Evolutionary conservation across 345 rosid species (phyloP), one percentile per base, ranked within the genome.

Genomic region (Lepidium africanum): DNA sequence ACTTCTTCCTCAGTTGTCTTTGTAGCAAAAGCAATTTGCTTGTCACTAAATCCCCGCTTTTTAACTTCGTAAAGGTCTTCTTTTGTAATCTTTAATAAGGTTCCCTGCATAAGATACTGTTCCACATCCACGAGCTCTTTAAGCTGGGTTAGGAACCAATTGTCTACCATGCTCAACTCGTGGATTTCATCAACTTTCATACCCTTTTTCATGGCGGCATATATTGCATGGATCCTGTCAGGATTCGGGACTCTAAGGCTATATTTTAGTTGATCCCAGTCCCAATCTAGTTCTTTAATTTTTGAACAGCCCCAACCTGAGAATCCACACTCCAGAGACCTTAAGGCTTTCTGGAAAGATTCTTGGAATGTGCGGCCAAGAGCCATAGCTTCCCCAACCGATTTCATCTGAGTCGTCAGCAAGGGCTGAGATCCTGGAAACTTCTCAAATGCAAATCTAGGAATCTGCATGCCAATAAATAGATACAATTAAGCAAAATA

Each of bases 201-300:
- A 67, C 97, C 96, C 81, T 83, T 91, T 76, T 87, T 89, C 99
- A 94, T 91, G 60, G 93, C 93, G 48, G 97, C 97, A 81, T 94
- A 94, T 59, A 94, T 47, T 10, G 92, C 88, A 70, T 85, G 89
- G 32, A 91, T 82, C 45, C 96, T 83, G 65, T 94, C 91, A 7
- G 97, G 97, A 70, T 77, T 89, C 37, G 99, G 92, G 46, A 91
- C 96, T 72, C 97, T 82, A 36, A 94, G 91, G 71, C 81, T 83
- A 85, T 94, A 91, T 64, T 89, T 91, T 37, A 94, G 75, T 59
- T 81, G 86, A 55, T 94, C 97, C 93, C 91, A 91, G 59, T 91
- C 99, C 96, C 96, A 91, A 17, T 67, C 77, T 45, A 94, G 91
- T 73, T 91, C 97, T 80, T 84, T 86, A 32, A 85, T 69, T 25